Evolutionary conservation across 805 yeast genomes (phyloP).

Genomic region (Sporopachydermia quercuum): DNA sequence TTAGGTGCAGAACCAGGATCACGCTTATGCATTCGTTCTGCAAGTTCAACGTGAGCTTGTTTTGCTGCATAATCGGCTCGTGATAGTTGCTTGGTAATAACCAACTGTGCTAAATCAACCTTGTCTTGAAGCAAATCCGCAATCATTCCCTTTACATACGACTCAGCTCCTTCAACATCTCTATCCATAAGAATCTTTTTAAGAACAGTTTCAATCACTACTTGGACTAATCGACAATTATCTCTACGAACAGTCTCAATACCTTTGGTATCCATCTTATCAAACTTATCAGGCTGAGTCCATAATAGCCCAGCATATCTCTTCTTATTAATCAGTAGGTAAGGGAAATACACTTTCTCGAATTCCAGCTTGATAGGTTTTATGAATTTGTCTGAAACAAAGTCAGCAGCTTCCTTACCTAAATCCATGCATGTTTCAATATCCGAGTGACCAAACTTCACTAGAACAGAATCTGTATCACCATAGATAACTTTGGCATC

Average conservation of each 20-base stretch:
- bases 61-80: slow-evolving; percentile 86
- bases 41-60: slow-evolving; percentile 94
- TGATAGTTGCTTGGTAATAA: slow-evolving; percentile 85
- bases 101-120: slow-evolving; percentile 83
- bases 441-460: slow-evolving; percentile 78
- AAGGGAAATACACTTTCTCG: slow-evolving; percentile 93
- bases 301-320: slow-evolving; percentile 95
- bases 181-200: slow-evolving; percentile 76
- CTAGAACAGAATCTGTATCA: slow-evolving; percentile 99
- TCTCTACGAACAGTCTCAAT: slow-evolving; percentile 97
- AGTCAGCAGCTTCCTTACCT: slow-evolving; percentile 90
- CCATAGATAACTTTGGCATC: slow-evolving; percentile 93
- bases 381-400: slow-evolving; percentile 62
- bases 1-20: slow-evolving; percentile 97
- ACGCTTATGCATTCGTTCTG: slow-evolving; percentile 90
- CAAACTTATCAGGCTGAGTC: slow-evolving; percentile 86
- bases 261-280: slow-evolving; percentile 97
- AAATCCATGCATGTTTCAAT: slow-evolving; percentile 73
- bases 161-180: slow-evolving; percentile 72
- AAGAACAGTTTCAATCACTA: slow-evolving; percentile 84
- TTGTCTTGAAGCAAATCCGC: slow-evolving; percentile 83
- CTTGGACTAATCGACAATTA: slow-evolving; percentile 87
- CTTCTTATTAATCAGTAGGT: slow-evolving; percentile 84
- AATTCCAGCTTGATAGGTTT: slow-evolving; percentile 90
- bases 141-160: slow-evolving; percentile 73